Conservation (phyloP, 148 eudicot species). For the Nyssa sinensis region DNA sequence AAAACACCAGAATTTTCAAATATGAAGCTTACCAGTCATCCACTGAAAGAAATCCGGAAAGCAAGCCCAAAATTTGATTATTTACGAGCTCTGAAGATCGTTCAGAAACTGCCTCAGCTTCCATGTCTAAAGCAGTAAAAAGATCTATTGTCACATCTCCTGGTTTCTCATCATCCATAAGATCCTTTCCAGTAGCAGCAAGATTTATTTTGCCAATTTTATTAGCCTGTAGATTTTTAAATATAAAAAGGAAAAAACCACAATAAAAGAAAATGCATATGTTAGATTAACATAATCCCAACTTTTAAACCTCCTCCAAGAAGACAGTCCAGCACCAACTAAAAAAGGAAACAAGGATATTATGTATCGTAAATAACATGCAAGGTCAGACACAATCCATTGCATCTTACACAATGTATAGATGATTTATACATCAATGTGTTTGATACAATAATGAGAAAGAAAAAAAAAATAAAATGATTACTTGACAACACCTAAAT, state of each 20-base stretch:
- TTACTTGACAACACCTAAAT: background rate
- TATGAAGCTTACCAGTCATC: slow-evolving; percentile 75
- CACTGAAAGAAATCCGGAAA: slow-evolving; percentile 85
- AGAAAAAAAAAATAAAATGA: background rate
- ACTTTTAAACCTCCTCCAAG: too few species aligned
- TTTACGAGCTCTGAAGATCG: slow-evolving; percentile 68
- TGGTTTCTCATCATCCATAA: slow-evolving; percentile 98
- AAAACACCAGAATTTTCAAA: slow-evolving; percentile 8
- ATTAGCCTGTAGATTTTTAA: slow-evolving; percentile 96
- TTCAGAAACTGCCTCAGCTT: slow-evolving; percentile 70
- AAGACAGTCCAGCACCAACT: too few species aligned
- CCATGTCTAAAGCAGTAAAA: slow-evolving; percentile 83
- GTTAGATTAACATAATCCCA: background rate
- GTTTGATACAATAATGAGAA: background rate
- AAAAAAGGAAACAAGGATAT: too few species aligned
- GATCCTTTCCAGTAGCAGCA: slow-evolving; percentile 99
- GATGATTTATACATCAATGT: background rate
- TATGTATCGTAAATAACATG: too few species aligned
- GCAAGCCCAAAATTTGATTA: slow-evolving; percentile 85
- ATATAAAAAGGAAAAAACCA: background rate
- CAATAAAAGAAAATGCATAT: background rate
- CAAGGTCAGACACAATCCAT: background rate
- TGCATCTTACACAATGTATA: slow-evolving; percentile 2
- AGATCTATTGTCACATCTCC: slow-evolving; percentile 96
- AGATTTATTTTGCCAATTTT: slow-evolving; percentile 97